Base-by-base conservation (phyloP, 1,284 basidiomycete species). In the Cerioporus squamosus region DNA sequence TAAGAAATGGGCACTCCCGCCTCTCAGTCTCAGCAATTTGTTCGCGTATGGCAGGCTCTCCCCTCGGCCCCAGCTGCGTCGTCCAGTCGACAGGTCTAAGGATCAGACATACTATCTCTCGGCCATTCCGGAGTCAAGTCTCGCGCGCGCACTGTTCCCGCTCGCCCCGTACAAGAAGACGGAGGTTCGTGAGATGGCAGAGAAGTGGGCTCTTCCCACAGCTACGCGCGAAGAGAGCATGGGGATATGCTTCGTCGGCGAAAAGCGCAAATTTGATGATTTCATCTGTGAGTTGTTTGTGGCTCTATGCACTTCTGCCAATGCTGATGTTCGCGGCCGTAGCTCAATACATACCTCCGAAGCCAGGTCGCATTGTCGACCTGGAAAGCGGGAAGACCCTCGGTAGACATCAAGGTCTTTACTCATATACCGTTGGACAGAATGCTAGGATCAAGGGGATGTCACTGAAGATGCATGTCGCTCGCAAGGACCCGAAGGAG, bases 51-150 rank as follows among this genome's bases (percentile, higher is more conserved):
- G 51, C 43, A 60, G 47, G 43, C 15, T 62, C 20, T 49, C 62
- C 29, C 65, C 74, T 2, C 80, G 85, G 15, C 88, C 91, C 0
- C 81, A 83, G 65, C 83, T 97, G 12, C 75, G 86, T 24, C 84
- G 90, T 42, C 82, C 88, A 1, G 62, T 68, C n/a, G 93, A 96
- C 68, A 65, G 66, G 47, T 75, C 72, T 7, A 98, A 98, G 74
- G 97, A 98, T 74, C 96, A 99, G 74, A 91, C 94, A 0, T 98
- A 97, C 71, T 99, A 95, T 72, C 82, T 99, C 1, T 91, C 94
- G 1, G 87, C 90, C 1, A 86, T 95, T 29, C 77, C 85, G 0
- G 86, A 94, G 69, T 55, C 66, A 0, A 81, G 87, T 55, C 81
- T 97, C 6, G 65, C 74, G 0, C 79, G 90, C 63, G 82, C 94